Conservation (phyloP, 1,284 basidiomycete genomes). For the Ceratobasidium sp. region DNA sequence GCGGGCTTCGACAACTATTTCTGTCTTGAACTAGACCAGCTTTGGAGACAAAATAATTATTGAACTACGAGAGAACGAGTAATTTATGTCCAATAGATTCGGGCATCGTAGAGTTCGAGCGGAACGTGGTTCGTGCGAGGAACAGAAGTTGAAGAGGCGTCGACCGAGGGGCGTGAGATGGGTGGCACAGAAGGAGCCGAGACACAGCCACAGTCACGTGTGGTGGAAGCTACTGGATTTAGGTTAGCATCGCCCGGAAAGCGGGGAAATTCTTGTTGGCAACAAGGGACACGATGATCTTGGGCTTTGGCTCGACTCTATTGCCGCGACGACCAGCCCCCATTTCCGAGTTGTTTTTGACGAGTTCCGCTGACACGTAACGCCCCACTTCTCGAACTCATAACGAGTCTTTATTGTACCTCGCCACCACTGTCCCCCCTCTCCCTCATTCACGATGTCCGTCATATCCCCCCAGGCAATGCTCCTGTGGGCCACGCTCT, state of each 20-base stretch:
- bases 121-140: background rate
- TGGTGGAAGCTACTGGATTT: background rate
- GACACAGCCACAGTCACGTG: slow-evolving; percentile 9
- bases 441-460: slow-evolving; percentile 44
- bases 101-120: background rate
- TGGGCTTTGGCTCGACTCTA: background rate
- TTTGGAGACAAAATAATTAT: background rate
- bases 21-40: background rate
- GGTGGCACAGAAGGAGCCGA: background rate
- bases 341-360: background rate
- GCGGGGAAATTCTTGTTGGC: slow-evolving; percentile 20
- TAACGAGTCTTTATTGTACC: background rate
- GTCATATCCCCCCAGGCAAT: slow-evolving; percentile 44
- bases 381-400: background rate
- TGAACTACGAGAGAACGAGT: background rate
- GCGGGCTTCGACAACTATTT: background rate
- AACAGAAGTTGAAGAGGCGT: background rate
- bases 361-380: background rate
- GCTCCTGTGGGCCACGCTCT: slow-evolving; percentile 49
- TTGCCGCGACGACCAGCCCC: background rate
- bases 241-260: background rate
- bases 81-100: too few relatives aligned
- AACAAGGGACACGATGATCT: slow-evolving; percentile 6
- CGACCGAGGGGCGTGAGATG: background rate
- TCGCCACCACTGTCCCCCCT: slow-evolving; percentile 2